Percentiles rank a stretch among this genome's conserved stretches.
Conservation (phyloP, 768 basidiomycete genomes). For the Boletus insuetus region DNA sequence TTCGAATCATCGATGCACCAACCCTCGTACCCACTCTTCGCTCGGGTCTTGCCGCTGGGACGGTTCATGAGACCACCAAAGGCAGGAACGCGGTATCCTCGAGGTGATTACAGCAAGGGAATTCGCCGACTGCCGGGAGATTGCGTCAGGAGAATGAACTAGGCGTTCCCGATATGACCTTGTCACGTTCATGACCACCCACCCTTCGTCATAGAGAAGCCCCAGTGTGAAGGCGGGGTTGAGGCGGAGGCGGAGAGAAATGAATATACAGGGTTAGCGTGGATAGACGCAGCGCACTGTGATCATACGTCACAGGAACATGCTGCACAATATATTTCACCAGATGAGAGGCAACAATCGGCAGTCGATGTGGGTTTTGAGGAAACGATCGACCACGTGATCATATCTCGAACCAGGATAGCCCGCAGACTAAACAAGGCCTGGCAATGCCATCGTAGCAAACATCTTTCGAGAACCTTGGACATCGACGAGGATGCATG, state of each 20-base stretch:
- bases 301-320: slow-evolving; percentile 32
- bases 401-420: not conserved
- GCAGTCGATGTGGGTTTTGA: slow-evolving; percentile 20
- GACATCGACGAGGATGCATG: not conserved
- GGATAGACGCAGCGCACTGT: not conserved
- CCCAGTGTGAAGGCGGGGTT: slow-evolving; percentile 25
- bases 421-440: not conserved
- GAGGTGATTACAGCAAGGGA: slow-evolving; percentile 30
- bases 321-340: not conserved
- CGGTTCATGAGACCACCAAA: not conserved
- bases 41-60: slow-evolving; percentile 1
- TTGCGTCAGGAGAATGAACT: slow-evolving; percentile 10
- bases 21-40: slow-evolving; percentile 16
- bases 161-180: slow-evolving; percentile 12
- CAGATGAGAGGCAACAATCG: slow-evolving; percentile 12
- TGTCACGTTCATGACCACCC: slow-evolving; percentile 6
- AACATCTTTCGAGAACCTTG: not conserved
- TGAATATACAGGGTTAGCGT: slow-evolving; percentile 6
- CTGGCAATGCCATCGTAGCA: slow-evolving; percentile 1
- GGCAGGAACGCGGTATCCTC: slow-evolving; percentile 25
- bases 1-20: not conserved
- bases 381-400: not conserved
- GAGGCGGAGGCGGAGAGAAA: slow-evolving; percentile 27
- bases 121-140: slow-evolving; percentile 6
- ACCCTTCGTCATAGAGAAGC: slow-evolving; percentile 19